Base-by-base conservation (phyloP, 805 yeast species). In the Cyberlindnera xishuangbannaensis region DNA sequence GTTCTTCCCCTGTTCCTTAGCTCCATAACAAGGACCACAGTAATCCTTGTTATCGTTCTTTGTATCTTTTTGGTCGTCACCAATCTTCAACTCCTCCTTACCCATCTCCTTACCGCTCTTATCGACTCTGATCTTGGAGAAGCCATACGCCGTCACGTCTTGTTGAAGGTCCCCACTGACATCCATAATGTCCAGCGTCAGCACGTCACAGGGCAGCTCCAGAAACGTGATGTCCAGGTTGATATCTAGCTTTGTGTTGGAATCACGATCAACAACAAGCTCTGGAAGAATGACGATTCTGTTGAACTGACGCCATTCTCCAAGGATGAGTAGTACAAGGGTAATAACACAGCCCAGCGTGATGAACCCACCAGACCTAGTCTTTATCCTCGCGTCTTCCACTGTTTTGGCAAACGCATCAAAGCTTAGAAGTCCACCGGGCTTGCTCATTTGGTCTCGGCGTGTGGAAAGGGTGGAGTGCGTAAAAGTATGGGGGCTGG, bases 401-500 rank as follows among this genome's bases (percentile, higher is more conserved):
- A 85, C 88, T 5, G 97, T 84, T 60, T 88, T 90, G 18, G 95
- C 73, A 55, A 90, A 88, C n/a, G 90, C 95, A 59, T 88, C 97
- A 39, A 83, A 63, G 27, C 79, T 74, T 30, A 83, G 39, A 22
- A 65, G 48, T 1, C 55, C 50, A 4, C 43, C 39, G 13, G 43
- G 41, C 30, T 50, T 50, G 18, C 42, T 43, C 56, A 51, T 51
- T 14, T n/a, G n/a, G n/a, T n/a, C n/a, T n/a, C n/a, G n/a, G n/a
- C n/a, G n/a, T n/a, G n/a, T n/a, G n/a, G n/a, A n/a, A n/a, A n/a
- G n/a, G n/a, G n/a, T n/a, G n/a, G n/a, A n/a, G n/a, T n/a, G n/a
- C n/a, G n/a, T n/a, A n/a, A n/a, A n/a, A n/a, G n/a, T n/a, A n/a
- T n/a, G n/a, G n/a, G n/a, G n/a, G n/a, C n/a, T n/a, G n/a, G n/a